Percentiles rank a stretch among this genome's conserved stretches.
Evolutionary conservation across 2,329 filamentous ascomycete species (phyloP).

Genomic region (Colletotrichum ledebouriae): DNA sequence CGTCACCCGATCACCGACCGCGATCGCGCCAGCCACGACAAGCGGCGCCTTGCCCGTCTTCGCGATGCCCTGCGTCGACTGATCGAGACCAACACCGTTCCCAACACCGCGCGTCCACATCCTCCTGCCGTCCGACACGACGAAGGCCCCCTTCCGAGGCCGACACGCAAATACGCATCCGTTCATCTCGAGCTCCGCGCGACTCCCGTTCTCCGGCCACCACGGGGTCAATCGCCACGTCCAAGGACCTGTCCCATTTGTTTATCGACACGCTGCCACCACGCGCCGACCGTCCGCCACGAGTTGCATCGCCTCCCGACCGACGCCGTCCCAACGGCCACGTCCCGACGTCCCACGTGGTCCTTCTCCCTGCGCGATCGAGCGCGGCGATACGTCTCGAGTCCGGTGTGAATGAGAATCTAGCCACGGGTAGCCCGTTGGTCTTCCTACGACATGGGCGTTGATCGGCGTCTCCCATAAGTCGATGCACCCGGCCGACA

Average conservation of each 20-base stretch:
- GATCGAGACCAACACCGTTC: conserved; percentile 35
- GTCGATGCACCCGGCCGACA: conserved; percentile 23
- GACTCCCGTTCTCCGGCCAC: conserved; percentile 29
- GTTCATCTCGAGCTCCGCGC: conserved; percentile 35
- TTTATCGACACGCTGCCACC: conserved; percentile 21
- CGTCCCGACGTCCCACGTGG: conserved; percentile 9
- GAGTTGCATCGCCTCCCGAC: conserved; percentile 29
- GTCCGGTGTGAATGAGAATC: conserved; percentile 25
- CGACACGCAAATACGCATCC: conserved; percentile 29
- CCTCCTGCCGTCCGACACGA: conserved; percentile 31
- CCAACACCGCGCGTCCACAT: conserved; percentile 25
- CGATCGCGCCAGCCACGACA: conserved; percentile 19
- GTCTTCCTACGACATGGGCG: conserved; percentile 23
- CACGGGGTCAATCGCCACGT: conserved; percentile 32
- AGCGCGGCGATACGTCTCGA: conserved; percentile 21
- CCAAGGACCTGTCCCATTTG: conserved; percentile 1
- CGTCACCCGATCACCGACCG: conserved; percentile 24
- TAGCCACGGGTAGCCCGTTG: conserved; percentile 4
- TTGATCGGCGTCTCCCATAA: conserved; percentile 33
- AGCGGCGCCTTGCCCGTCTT: conserved; percentile 35
- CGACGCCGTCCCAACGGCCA: conserved; percentile 24
- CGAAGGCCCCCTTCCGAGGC: conserved; percentile 19
- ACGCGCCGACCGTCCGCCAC: conserved; percentile 16
- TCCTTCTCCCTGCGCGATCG: conserved; percentile 20
- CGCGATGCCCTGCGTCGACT: conserved; percentile 38